Evolutionary conservation across 768 basidiomycete species (phyloP).

Genomic region (Lyophyllum semitale): DNA sequence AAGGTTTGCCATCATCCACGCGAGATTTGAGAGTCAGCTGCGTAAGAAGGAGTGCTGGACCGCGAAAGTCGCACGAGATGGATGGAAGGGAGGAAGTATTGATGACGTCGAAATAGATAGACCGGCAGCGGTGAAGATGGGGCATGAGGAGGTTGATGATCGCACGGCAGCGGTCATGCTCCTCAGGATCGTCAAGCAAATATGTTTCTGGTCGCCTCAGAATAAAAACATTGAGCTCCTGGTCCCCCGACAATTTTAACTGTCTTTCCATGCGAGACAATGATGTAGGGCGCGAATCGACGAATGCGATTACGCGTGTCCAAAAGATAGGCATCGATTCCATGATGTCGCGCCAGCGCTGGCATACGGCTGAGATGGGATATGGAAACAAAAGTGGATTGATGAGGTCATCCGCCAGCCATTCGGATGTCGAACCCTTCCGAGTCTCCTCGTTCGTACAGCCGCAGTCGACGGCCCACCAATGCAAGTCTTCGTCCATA

Average conservation of each 20-base stretch:
- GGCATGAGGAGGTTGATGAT: slow-evolving; percentile 17
- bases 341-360: slow-evolving; percentile 1
- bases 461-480: background rate
- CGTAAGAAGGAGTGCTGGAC: slow-evolving; percentile 1
- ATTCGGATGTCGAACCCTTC: background rate
- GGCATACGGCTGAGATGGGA: slow-evolving; percentile 3
- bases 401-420: background rate
- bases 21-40: slow-evolving; percentile 14
- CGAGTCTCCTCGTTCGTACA: background rate
- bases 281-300: slow-evolving; percentile 15
- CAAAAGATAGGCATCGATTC: slow-evolving; percentile 11
- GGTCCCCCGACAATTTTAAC: slow-evolving; percentile 12
- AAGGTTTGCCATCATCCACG: slow-evolving; percentile 11
- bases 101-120: slow-evolving; percentile 17
- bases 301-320: slow-evolving; percentile 19
- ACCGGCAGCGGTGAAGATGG: slow-evolving; percentile 18
- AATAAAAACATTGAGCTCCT: slow-evolving; percentile 17
- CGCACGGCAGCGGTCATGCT: slow-evolving; percentile 10
- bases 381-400: background rate
- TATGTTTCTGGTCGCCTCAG: slow-evolving; percentile 11
- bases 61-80: slow-evolving; percentile 10
- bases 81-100: slow-evolving; percentile 23
- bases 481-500: background rate
- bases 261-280: slow-evolving; percentile 7
- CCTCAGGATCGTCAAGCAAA: slow-evolving; percentile 8